Evolutionary conservation across 108 stramenopile genomes (phyloP).

Genomic region (Hondaea fermentalgiana): DNA sequence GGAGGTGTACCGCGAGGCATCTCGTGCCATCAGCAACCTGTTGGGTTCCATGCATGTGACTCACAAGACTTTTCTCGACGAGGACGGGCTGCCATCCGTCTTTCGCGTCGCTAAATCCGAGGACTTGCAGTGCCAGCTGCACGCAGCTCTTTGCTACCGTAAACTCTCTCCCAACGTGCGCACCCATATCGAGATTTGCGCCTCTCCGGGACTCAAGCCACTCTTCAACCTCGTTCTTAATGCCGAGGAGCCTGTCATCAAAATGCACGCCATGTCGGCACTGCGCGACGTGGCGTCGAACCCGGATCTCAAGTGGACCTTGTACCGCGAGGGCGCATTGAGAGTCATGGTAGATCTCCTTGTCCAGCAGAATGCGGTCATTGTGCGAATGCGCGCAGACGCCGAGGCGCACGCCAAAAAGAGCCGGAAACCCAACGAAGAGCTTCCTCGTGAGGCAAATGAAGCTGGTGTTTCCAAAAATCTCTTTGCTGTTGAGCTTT

Average conservation of each 20-base stretch:
- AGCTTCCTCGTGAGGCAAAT: not conserved
- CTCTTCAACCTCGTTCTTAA: conserved; percentile 41
- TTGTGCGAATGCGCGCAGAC: not conserved
- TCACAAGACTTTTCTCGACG: conserved; percentile 44
- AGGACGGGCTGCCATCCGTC: conserved; percentile 53
- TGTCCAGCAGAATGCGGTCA: not conserved
- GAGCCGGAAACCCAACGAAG: not conserved
- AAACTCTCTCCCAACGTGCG: conserved; percentile 50
- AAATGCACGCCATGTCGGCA: conserved; percentile 59
- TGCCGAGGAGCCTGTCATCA: conserved; percentile 40
- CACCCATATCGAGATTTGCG: conserved; percentile 34
- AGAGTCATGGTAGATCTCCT: conserved; percentile 31
- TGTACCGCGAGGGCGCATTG: conserved; percentile 57
- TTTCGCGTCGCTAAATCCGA: conserved; percentile 47
- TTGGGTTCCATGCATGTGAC: conserved; percentile 28
- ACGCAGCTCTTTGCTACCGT: conserved; percentile 54
- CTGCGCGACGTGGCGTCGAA: conserved; percentile 63
- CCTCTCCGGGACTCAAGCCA: conserved; percentile 31
- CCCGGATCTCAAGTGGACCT: conserved; percentile 52
- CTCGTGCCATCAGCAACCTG: conserved; percentile 53
- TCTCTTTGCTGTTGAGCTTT: conserved; percentile 38
- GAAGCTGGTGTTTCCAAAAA: conserved; percentile 38
- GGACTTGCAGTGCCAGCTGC: not conserved
- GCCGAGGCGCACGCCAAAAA: not conserved
- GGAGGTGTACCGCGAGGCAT: conserved; percentile 56